These are phyloP conservation scores for Neurospora terricola DNA, from an alignment of 495 filamentous ascomycete genomes.

Conservation along the genomic window DNA sequence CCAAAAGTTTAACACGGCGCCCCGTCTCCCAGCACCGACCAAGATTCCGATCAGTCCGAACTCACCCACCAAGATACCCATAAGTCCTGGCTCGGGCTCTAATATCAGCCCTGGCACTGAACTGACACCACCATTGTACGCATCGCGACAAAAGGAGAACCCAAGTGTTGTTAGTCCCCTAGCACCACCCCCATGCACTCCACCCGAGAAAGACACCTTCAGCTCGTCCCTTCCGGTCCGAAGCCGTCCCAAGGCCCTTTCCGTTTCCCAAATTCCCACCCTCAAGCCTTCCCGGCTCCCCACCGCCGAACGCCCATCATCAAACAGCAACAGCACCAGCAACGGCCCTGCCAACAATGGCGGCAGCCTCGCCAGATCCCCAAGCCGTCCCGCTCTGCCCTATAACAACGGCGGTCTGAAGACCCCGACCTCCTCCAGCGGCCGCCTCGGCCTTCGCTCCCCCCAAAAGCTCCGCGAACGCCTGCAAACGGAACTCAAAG, in stretches of 20 bases:
- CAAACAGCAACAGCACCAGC: background rate
- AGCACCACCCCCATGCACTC: conserved; percentile 6
- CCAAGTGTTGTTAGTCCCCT: conserved; percentile 16
- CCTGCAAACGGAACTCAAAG: conserved; percentile 67
- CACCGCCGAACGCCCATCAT: background rate
- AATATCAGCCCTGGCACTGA: background rate
- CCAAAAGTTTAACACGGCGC: conserved; percentile 44
- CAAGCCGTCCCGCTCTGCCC: background rate
- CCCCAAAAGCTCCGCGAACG: conserved; percentile 90
- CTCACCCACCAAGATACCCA: conserved; percentile 5
- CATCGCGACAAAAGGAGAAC: conserved; percentile 36
- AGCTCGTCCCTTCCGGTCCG: background rate
- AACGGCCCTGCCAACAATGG: background rate
- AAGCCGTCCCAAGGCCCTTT: conserved; percentile 30
- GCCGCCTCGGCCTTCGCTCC: conserved; percentile 76
- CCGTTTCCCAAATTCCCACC: conserved; percentile 38
- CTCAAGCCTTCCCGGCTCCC: conserved; percentile 26
- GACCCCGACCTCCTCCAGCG: conserved; percentile 21
- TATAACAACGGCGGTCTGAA: background rate
- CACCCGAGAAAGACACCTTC: conserved; percentile 1
- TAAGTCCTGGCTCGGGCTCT: background rate
- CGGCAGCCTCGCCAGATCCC: background rate
- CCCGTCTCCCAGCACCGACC: conserved; percentile 28
- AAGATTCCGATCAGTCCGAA: conserved; percentile 36
- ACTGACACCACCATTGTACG: conserved; percentile 8